Evolutionary conservation across 108 stramenopile species (phyloP).

Genomic region (Aurantiochytrium sp.): DNA sequence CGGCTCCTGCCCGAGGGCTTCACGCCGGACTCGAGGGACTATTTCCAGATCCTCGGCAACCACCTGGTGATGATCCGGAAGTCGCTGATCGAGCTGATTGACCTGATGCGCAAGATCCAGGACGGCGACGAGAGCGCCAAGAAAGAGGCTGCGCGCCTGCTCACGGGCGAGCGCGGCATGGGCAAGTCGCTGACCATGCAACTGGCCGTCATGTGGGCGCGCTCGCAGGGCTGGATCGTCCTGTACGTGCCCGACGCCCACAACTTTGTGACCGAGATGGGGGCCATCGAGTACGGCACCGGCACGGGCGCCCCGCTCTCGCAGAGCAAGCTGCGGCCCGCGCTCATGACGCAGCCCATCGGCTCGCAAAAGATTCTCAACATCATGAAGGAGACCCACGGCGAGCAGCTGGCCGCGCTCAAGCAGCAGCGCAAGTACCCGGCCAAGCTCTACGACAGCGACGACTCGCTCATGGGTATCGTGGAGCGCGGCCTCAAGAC

Average conservation of each 20-base stretch:
- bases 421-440: constrained; percentile 27
- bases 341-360: background rate
- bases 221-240: constrained; percentile 30
- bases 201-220: background rate
- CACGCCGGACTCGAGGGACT: background rate
- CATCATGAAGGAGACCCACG: background rate
- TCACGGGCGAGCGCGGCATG: constrained; percentile 35
- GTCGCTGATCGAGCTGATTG: background rate
- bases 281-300: background rate
- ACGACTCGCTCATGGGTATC: background rate
- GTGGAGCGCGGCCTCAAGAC: constrained; percentile 20
- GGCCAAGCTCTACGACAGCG: background rate
- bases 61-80: background rate
- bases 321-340: background rate
- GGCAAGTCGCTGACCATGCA: constrained; percentile 32
- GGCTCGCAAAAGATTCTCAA: background rate
- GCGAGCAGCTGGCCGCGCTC: background rate
- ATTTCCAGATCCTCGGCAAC: background rate
- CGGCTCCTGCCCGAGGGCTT: background rate
- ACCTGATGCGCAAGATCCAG: background rate
- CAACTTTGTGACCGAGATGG: background rate
- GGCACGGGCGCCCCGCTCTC: background rate
- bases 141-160: background rate
- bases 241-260: constrained; percentile 21
- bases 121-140: background rate